phyloP scores from a whole-genome alignment of 2,329 filamentous ascomycete species.

The Botrytis fabae region DNA sequence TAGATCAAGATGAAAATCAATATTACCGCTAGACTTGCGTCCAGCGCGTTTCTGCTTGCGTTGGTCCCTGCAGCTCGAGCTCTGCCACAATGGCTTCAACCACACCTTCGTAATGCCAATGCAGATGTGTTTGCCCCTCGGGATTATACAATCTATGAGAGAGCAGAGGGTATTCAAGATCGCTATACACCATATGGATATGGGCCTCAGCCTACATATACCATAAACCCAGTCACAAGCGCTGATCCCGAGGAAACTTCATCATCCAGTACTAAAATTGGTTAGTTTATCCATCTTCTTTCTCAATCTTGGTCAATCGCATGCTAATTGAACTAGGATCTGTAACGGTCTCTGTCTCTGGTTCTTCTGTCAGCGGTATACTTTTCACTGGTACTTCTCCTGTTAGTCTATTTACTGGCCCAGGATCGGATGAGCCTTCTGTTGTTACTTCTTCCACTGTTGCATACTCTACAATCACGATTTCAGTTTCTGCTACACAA shows the following conservation, averaged over 20 bases:
- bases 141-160: conserved; percentile 34
- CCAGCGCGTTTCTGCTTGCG: conserved; percentile 28
- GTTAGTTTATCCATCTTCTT: background rate
- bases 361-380: conserved; percentile 6
- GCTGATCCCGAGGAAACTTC: conserved; percentile 26
- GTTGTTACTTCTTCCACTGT: background rate
- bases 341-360: conserved; percentile 4
- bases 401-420: conserved; percentile 2
- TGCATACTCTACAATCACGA: conserved; percentile 16
- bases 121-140: conserved; percentile 29
- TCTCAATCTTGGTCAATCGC: background rate
- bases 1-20: conserved; percentile 37
- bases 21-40: conserved; percentile 27
- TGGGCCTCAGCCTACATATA: conserved; percentile 34
- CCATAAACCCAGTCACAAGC: conserved; percentile 19
- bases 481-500: conserved; percentile 4
- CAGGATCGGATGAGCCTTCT: conserved; percentile 16
- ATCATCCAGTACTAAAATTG: conserved; percentile 14
- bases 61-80: conserved; percentile 30
- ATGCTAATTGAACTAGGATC: conserved; percentile 10
- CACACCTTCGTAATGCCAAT: conserved; percentile 27
- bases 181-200: conserved; percentile 35
- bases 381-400: conserved; percentile 14
- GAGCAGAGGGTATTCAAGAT: conserved; percentile 26
- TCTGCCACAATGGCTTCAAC: conserved; percentile 34